phyloP scores from a whole-genome alignment of 2,329 filamentous ascomycete genomes.

The Amauroascus verrucosus region DNA sequence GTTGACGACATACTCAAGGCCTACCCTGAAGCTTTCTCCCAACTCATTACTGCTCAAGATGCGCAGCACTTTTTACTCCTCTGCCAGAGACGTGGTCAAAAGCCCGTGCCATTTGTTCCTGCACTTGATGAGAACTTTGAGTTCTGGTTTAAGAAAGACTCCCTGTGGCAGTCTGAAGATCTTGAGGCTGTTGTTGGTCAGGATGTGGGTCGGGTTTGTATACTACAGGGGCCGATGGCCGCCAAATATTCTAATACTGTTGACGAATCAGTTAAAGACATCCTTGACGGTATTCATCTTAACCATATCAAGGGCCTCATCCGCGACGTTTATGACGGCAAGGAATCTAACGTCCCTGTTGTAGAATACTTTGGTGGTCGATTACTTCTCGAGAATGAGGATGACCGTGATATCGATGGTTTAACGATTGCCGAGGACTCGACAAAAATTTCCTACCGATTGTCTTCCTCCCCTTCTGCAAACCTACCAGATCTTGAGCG shows the following conservation, averaged over 20 bases:
- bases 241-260: slow-evolving; percentile 80
- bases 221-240: slow-evolving; percentile 87
- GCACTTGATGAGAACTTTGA: slow-evolving; percentile 95
- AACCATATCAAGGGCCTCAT: slow-evolving; percentile 74
- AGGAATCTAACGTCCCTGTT: slow-evolving; percentile 64
- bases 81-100: slow-evolving; percentile 84
- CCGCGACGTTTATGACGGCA: slow-evolving; percentile 65
- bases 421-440: slow-evolving; percentile 71
- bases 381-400: slow-evolving; percentile 56
- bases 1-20: slow-evolving; percentile 68
- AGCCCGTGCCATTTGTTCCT: slow-evolving; percentile 93
- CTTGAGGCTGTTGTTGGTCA: slow-evolving; percentile 90
- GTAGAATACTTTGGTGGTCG: slow-evolving; percentile 95
- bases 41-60: slow-evolving; percentile 96
- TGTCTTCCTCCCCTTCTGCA: slow-evolving; percentile 64
- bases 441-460: slow-evolving; percentile 71
- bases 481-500: slow-evolving; percentile 67
- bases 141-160: slow-evolving; percentile 99
- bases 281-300: slow-evolving; percentile 81
- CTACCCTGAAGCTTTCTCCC: slow-evolving; percentile 76
- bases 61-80: slow-evolving; percentile 93
- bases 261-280: slow-evolving; percentile 90
- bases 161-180: slow-evolving; percentile 97
- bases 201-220: slow-evolving; percentile 91
- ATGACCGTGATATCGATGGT: slow-evolving; percentile 71